Percentiles rank a stretch among this genome's conserved stretches.
phyloP scores from a whole-genome alignment of 2,329 filamentous ascomycete species.

The Pezicula radicicola region DNA sequence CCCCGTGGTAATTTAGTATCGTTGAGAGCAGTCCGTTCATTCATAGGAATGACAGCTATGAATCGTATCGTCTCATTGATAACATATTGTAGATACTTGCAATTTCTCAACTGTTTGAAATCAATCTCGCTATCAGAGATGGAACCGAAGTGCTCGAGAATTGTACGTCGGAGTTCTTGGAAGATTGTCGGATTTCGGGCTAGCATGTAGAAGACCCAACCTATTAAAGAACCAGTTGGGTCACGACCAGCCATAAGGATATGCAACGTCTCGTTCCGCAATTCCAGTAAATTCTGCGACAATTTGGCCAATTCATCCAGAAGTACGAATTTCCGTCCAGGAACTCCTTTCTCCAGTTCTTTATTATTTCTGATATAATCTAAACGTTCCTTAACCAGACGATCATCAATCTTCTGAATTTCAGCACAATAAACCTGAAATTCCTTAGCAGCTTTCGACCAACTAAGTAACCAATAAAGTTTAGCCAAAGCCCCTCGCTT shows the following conservation, averaged over 20 bases:
- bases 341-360: conserved; percentile 7
- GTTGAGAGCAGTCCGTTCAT: conserved; percentile 43
- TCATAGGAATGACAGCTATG: conserved; percentile 45
- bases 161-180: conserved; percentile 35
- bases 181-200: conserved; percentile 35
- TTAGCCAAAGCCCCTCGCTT: conserved; percentile 37
- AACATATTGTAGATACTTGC: conserved; percentile 18
- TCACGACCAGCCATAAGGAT: conserved; percentile 50
- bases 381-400: conserved; percentile 11
- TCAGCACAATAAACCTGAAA: conserved; percentile 20
- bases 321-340: conserved; percentile 35
- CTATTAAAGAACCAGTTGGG: conserved; percentile 48
- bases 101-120: conserved; percentile 13
- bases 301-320: conserved; percentile 39
- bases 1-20: conserved; percentile 37
- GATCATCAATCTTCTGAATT: conserved; percentile 16
- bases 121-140: conserved; percentile 13
- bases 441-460: conserved; percentile 36
- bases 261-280: conserved; percentile 18
- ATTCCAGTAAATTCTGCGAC: conserved; percentile 11
- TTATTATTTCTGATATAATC: conserved; percentile 1
- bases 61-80: conserved; percentile 39
- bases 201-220: conserved; percentile 42
- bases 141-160: conserved; percentile 32
- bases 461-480: conserved; percentile 45